A percentile compares a stretch with the other conserved stretches of the same genome.
These are phyloP conservation scores for Zizania latifolia DNA, from an alignment of 176 grass and related monocot genomes.

Conservation along the genomic window DNA sequence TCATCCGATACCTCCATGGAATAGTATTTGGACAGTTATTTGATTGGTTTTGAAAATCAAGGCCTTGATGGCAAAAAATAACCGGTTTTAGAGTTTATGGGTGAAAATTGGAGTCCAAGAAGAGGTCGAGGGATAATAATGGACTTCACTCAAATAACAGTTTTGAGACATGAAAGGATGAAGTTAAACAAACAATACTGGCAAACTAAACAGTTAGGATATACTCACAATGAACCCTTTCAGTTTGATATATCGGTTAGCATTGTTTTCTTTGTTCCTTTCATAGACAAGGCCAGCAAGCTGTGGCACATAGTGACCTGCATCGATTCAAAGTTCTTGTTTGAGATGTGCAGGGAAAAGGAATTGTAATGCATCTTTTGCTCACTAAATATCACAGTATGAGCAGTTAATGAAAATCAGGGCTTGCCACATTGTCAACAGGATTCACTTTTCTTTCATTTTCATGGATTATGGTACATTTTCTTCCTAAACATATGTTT, in stretches of 20 bases:
- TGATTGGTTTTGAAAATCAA: too few relatives aligned
- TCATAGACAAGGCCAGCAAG: constrained; percentile 78
- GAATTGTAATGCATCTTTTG: too few relatives aligned
- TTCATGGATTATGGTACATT: not conserved
- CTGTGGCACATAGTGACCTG: constrained; percentile 89
- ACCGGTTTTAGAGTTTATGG: too few relatives aligned
- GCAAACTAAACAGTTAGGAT: not conserved
- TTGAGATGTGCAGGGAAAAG: too few relatives aligned
- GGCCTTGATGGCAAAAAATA: too few relatives aligned
- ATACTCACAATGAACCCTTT: constrained; percentile 84
- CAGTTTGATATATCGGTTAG: constrained; percentile 49
- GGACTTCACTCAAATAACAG: not conserved
- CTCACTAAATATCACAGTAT: too few relatives aligned
- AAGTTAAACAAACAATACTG: not conserved
- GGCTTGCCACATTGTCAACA: not conserved
- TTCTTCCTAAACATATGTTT: not conserved
- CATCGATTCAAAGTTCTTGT: too few relatives aligned
- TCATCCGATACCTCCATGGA: too few relatives aligned
- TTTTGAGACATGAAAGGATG: not conserved
- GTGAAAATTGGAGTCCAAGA: too few relatives aligned
- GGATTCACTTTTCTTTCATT: not conserved
- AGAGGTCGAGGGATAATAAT: too few relatives aligned
- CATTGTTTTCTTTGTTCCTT: constrained; percentile 48
- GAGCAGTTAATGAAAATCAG: not conserved
- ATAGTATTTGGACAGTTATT: too few relatives aligned